Base-by-base conservation (phyloP, 371 early-diverging fungal genomes). In the Actinomortierella wolfii region DNA sequence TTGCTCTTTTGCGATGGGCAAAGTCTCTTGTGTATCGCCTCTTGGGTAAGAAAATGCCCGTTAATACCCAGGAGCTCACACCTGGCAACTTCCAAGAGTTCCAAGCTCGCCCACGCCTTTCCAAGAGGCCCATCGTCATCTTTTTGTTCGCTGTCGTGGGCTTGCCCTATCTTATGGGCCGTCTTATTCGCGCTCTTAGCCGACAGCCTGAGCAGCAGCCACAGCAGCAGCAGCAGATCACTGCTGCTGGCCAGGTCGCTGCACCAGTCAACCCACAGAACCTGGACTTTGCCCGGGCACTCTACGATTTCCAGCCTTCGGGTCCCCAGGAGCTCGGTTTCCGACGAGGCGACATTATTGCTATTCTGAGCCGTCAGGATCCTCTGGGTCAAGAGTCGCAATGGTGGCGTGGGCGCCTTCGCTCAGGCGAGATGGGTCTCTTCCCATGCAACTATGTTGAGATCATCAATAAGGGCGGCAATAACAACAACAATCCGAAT, bases 361-460 rank as follows among this genome's bases (percentile, higher is more conserved):
- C 95, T 1, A 86, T 98, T 59, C 67, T 89, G 62, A 86, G 83
- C 54, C 90, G 87, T 68, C 80, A 81, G 2, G 95, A 95, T 69
- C 88, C 92, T 21, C 85, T 84, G 54, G 92, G 91, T 1, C 84
- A 85, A n/a, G 87, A 89, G 25, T 87, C 87, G 1, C 81, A 83
- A 73, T 97, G 97, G 97, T 98, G 98, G 98, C 81, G 91, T 48
- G 97, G 97, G 18, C 76, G 92, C 53, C 76, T 89, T 15, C 84
- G 93, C 43, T 82, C 84, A 51, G 97, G 98, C 0, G 79, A 80
- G 15, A 85, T 93, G 64, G 98, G 97, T 3, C 79, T 92, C 48
- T 96, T 98, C 81, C 97, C 98, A 0, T 83, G 91, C 52, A 96
- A 88, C 65, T 96, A 94, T 73, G 95, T 96, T 14, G 83, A 89